Conservation (phyloP, 1,284 basidiomycete species). For the Ceraceosorus bombacis region DNA sequence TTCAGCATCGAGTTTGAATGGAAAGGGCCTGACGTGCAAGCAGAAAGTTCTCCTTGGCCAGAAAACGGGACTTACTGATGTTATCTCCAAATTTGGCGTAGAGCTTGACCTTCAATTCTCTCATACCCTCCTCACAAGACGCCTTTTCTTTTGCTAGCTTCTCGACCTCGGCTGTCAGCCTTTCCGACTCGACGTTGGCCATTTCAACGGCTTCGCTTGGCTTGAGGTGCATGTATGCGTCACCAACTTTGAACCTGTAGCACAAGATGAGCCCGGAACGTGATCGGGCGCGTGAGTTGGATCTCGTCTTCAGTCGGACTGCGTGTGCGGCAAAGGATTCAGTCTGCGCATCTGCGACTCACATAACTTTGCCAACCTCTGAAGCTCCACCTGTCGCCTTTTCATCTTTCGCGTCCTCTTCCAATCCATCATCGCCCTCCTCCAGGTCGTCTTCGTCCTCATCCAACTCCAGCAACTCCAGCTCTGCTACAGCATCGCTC, state of each 20-base stretch:
- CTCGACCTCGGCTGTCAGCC: background rate
- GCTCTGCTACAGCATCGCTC: conserved; percentile 76
- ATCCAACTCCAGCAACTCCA: conserved; percentile 71
- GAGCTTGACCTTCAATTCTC: conserved; percentile 73
- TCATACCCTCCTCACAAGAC: conserved; percentile 75
- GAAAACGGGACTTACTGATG: conserved; percentile 56
- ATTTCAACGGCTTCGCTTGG: no score
- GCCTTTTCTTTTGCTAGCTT: background rate
- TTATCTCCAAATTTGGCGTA: conserved; percentile 84
- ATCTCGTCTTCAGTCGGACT: no score
- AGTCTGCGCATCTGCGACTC: no score
- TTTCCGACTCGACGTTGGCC: no score
- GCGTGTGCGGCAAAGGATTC: no score
- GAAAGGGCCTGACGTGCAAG: no score
- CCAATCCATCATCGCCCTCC: background rate
- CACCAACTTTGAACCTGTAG: no score
- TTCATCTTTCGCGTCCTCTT: background rate
- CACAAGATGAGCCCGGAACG: no score
- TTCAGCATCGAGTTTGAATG: no score
- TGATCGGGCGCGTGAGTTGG: no score
- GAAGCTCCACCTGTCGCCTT: background rate
- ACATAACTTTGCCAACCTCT: no score
- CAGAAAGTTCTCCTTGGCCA: background rate
- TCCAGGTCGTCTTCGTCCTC: background rate
- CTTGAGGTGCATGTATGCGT: no score